Conservation (phyloP, 2,329 filamentous ascomycete species). For the Ciborinia camelliae region DNA sequence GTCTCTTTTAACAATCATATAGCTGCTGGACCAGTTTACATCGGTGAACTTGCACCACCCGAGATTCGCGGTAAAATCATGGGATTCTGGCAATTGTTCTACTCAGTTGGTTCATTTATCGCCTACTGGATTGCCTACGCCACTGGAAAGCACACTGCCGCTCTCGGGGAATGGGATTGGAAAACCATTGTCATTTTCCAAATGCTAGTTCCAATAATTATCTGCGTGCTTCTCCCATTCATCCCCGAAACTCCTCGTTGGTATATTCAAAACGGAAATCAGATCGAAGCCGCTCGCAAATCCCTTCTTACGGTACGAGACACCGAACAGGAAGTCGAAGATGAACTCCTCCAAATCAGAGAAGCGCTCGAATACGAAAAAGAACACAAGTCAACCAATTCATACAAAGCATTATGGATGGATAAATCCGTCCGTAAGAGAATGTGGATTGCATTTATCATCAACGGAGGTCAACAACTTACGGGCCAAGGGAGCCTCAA, state of each 20-base stretch:
- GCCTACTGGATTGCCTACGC: conserved; percentile 33
- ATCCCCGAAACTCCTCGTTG: conserved; percentile 68
- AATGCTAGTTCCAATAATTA: conserved; percentile 61
- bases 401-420: conserved; percentile 67
- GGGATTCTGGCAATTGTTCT: conserved; percentile 69
- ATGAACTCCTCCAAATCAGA: conserved; percentile 61
- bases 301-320: conserved; percentile 59
- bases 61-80: conserved; percentile 65
- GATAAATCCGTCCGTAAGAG: conserved; percentile 66
- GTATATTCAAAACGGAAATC: conserved; percentile 57
- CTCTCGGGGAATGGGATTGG: conserved; percentile 66
- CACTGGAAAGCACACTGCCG: conserved; percentile 24
- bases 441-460: conserved; percentile 59
- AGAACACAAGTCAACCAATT: conserved; percentile 56
- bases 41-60: conserved; percentile 62
- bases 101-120: conserved; percentile 50
- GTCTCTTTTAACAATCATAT: not conserved
- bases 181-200: conserved; percentile 71
- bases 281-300: conserved; percentile 45
- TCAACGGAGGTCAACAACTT: conserved; percentile 57
- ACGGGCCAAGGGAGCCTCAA: conserved; percentile 57
- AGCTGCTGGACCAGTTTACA: conserved; percentile 59
- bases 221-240: conserved; percentile 60
- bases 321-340: conserved; percentile 57
- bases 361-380: conserved; percentile 70